A percentile compares a stretch with the other conserved stretches of the same genome.
Evolutionary conservation across 2,329 filamentous ascomycete species (phyloP).

Genomic region (Helotiales sp.): DNA sequence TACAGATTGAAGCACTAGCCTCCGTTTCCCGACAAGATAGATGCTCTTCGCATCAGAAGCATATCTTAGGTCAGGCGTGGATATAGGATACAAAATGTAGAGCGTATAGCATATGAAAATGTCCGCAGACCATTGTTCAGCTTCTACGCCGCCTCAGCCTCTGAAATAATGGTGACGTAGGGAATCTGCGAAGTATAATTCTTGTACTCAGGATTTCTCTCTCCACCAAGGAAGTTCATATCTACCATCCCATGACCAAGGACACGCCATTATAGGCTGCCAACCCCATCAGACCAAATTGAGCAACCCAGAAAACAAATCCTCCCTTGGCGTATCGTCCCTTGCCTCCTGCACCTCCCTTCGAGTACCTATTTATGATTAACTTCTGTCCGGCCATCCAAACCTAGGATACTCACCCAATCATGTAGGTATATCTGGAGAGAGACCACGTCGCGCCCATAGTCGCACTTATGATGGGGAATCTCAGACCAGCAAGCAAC

Average conservation of each 20-base stretch:
- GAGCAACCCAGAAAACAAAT: slow-evolving; percentile 24
- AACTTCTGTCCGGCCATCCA: neutral
- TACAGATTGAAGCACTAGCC: slow-evolving; percentile 25
- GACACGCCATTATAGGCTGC: slow-evolving; percentile 26
- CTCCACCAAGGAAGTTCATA: neutral
- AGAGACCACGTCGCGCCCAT: slow-evolving; percentile 55
- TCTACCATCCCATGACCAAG: slow-evolving; percentile 29
- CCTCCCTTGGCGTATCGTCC: slow-evolving; percentile 33
- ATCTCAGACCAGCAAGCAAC: slow-evolving; percentile 56
- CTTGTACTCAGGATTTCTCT: neutral
- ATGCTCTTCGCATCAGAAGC: too few relatives aligned
- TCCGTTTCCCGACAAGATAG: too few relatives aligned
- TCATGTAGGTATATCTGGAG: slow-evolving; percentile 53
- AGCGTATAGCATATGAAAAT: too few relatives aligned
- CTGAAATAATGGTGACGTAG: too few relatives aligned
- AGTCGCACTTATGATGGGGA: slow-evolving; percentile 49
- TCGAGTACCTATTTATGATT: slow-evolving; percentile 50
- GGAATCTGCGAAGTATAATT: neutral
- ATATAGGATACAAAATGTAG: too few relatives aligned
- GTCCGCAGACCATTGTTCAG: too few relatives aligned
- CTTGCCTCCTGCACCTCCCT: slow-evolving; percentile 26
- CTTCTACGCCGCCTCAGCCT: too few relatives aligned
- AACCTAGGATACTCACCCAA: slow-evolving; percentile 44
- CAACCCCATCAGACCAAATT: slow-evolving; percentile 29
- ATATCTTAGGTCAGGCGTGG: too few relatives aligned